Conservation (phyloP, 768 basidiomycete genomes). For the Boletus reticulatus region DNA sequence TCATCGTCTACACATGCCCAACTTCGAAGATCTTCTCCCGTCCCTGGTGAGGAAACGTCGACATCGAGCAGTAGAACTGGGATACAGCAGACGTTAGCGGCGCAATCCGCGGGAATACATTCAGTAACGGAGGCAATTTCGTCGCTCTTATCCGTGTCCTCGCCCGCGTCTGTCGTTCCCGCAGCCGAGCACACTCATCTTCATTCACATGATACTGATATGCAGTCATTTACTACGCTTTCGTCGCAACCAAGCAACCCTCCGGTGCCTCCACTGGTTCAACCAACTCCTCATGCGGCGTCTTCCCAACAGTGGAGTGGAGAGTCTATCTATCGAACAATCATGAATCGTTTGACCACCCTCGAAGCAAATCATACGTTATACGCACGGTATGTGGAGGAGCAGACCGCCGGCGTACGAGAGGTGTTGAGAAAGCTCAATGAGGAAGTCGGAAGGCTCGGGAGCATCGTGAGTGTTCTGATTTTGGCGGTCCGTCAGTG, state of each 20-base stretch:
- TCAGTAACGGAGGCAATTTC: slow-evolving; percentile 26
- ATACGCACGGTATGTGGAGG: slow-evolving; percentile 82
- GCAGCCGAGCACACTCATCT: slow-evolving; percentile 1
- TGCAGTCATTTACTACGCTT: not conserved
- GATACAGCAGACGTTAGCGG: not conserved
- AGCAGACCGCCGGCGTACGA: slow-evolving; percentile 75
- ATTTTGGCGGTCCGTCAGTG: not conserved
- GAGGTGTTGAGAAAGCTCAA: slow-evolving; percentile 72
- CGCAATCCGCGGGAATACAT: not conserved
- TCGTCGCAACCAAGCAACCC: slow-evolving; percentile 9
- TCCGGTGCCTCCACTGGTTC: not conserved
- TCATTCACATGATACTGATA: slow-evolving; percentile 6
- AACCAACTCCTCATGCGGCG: slow-evolving; percentile 4
- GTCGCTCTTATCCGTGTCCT: slow-evolving; percentile 8
- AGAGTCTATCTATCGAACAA: slow-evolving; percentile 94
- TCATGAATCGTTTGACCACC: slow-evolving; percentile 86
- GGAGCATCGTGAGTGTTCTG: slow-evolving; percentile 60
- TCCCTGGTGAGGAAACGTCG: not conserved
- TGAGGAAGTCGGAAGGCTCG: slow-evolving; percentile 75
- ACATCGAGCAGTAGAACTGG: not conserved
- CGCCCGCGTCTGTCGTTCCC: slow-evolving; percentile 1
- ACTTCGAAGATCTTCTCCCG: not conserved
- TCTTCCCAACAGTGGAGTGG: slow-evolving; percentile 38
- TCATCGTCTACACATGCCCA: not conserved
- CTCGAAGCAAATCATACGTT: slow-evolving; percentile 88